Evolutionary conservation across 208 protist genomes (phyloP).

Genomic region (Wallacemonas rigidus): DNA sequence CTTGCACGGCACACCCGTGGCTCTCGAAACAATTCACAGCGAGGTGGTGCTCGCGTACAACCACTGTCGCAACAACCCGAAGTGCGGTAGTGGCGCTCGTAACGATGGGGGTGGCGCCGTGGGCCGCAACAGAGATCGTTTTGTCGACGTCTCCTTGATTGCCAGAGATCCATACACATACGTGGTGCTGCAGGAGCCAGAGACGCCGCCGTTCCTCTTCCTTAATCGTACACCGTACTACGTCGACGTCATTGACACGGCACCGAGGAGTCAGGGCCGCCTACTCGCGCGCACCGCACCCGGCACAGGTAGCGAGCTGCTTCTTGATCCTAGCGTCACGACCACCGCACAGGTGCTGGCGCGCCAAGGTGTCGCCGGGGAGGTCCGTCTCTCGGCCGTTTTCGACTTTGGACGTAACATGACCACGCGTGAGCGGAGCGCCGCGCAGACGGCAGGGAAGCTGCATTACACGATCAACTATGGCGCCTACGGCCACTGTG

Average conservation of each 20-base stretch:
- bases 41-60: constrained; percentile 68
- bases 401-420: constrained; percentile 20
- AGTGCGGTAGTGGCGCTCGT: neutral
- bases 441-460: constrained; percentile 3
- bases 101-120: neutral
- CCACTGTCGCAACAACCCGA: constrained; percentile 16
- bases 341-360: constrained; percentile 32
- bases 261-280: constrained; percentile 40
- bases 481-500: constrained; percentile 7
- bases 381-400: neutral
- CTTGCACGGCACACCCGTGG: constrained; percentile 68
- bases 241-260: constrained; percentile 56
- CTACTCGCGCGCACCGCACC: constrained; percentile 52
- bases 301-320: constrained; percentile 52
- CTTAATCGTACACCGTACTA: constrained; percentile 69
- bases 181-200: constrained; percentile 70
- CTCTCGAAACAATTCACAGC: constrained; percentile 76
- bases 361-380: constrained; percentile 16
- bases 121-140: constrained; percentile 37
- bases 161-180: constrained; percentile 78
- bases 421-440: neutral
- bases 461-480: constrained; percentile 3
- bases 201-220: constrained; percentile 60
- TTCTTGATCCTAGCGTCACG: constrained; percentile 49
- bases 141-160: constrained; percentile 72